Conservation (phyloP, 2,329 filamentous ascomycete species). For the Sporothrix mexicana region DNA sequence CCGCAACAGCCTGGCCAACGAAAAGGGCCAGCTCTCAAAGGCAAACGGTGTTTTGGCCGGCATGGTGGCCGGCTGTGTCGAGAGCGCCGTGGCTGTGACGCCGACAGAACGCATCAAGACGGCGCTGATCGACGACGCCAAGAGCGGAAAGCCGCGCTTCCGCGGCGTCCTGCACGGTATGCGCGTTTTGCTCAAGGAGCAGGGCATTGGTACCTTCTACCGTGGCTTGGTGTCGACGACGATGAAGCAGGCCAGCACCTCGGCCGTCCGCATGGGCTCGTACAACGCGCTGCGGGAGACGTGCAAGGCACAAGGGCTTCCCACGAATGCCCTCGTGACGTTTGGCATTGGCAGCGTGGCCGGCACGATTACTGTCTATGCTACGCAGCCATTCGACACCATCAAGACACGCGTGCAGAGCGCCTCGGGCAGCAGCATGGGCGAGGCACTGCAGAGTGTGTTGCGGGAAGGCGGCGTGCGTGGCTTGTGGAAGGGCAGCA, state of each 20-base stretch:
- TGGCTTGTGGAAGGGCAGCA: slow-evolving; percentile 71
- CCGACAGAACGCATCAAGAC: slow-evolving; percentile 73
- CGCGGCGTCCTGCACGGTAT: slow-evolving; percentile 45
- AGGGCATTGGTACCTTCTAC: slow-evolving; percentile 52
- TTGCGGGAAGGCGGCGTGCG: slow-evolving; percentile 62
- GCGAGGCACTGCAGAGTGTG: slow-evolving; percentile 61
- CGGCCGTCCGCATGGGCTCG: slow-evolving; percentile 54
- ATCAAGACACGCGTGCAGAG: slow-evolving; percentile 69
- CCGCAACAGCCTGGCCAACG: slow-evolving; percentile 61
- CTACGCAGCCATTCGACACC: slow-evolving; percentile 66
- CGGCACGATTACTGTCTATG: slow-evolving; percentile 64
- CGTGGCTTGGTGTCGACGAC: slow-evolving; percentile 53
- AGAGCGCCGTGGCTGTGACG: slow-evolving; percentile 68
- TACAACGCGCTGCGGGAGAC: slow-evolving; percentile 55
- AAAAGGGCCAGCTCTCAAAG: slow-evolving; percentile 62
- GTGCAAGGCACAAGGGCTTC: slow-evolving; percentile 36
- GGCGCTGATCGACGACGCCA: slow-evolving; percentile 55
- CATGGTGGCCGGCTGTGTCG: slow-evolving; percentile 67
- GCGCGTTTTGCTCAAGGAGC: slow-evolving; percentile 46
- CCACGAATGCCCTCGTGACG: slow-evolving; percentile 48
- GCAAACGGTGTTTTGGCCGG: slow-evolving; percentile 65
- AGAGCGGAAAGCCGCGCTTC: slow-evolving; percentile 40
- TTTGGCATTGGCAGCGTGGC: slow-evolving; percentile 68
- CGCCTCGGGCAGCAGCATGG: slow-evolving; percentile 61
- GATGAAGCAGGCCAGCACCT: slow-evolving; percentile 55